These are phyloP conservation scores for Metschnikowia colocasiae DNA, from an alignment of 805 yeast species.

Conservation along the genomic window DNA sequence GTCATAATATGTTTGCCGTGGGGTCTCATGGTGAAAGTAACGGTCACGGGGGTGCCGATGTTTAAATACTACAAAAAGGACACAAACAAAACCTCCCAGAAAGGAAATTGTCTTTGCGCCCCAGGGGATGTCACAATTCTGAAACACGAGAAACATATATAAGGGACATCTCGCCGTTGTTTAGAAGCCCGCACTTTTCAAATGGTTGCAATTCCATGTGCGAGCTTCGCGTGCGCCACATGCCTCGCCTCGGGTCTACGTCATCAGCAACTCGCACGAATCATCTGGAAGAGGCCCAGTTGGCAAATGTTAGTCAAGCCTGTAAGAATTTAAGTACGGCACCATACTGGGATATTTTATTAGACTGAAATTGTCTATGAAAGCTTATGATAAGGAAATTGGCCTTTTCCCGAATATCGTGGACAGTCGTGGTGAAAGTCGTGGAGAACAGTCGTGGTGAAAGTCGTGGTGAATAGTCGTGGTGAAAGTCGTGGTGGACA, in stretches of 20 bases:
- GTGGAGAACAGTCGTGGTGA: no score
- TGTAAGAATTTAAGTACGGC: no score
- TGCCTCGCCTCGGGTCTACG: not conserved
- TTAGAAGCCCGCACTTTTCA: not conserved
- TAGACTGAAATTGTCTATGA: no score
- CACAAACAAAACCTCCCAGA: not conserved
- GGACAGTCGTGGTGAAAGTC: no score
- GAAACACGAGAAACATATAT: constrained; percentile 1
- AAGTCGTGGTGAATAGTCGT: not conserved
- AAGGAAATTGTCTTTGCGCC: not conserved
- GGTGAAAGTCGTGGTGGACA: no score
- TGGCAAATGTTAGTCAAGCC: no score
- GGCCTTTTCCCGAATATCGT: no score
- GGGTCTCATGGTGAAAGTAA: not conserved
- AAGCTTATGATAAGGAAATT: no score
- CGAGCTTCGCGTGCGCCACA: not conserved
- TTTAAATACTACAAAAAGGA: not conserved
- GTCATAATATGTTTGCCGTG: no score
- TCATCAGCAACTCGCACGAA: no score
- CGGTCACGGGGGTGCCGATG: not conserved
- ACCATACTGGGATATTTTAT: no score
- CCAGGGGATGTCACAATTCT: not conserved
- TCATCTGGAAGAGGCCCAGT: no score
- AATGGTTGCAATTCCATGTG: constrained; percentile 5
- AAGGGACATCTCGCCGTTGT: not conserved